phyloP scores from a whole-genome alignment of 208 protist genomes.

The Vickermania ingenoplastis region DNA sequence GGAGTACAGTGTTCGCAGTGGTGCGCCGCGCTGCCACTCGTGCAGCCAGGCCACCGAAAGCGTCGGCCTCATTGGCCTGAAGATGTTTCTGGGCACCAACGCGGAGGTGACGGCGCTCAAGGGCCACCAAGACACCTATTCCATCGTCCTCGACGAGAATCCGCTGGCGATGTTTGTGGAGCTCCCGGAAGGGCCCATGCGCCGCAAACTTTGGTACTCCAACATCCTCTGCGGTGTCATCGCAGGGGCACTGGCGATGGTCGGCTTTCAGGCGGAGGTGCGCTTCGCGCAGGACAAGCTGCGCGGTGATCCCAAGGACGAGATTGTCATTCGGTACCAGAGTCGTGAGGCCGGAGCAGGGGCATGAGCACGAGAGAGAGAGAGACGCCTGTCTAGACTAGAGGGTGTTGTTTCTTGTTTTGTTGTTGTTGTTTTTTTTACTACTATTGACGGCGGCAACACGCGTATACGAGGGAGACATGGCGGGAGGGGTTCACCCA shows the following conservation, averaged over 20 bases:
- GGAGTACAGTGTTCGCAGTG: constrained; percentile 92
- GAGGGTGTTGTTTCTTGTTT: no score
- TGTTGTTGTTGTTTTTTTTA: no score
- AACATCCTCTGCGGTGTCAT: constrained; percentile 97
- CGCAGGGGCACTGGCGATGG: constrained; percentile 91
- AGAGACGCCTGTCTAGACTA: no score
- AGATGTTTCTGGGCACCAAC: constrained; percentile 95
- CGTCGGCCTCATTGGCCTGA: constrained; percentile 92
- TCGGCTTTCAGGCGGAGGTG: constrained; percentile 80
- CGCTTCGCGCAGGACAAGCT: constrained; percentile 81
- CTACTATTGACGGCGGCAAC: no score
- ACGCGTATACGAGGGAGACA: no score
- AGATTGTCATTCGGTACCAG: constrained; percentile 83
- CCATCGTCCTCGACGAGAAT: constrained; percentile 94
- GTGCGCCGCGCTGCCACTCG: constrained; percentile 64
- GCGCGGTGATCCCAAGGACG: constrained; percentile 78
- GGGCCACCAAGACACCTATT: constrained; percentile 69
- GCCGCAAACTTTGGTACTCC: constrained; percentile 88
- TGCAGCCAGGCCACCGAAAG: constrained; percentile 93
- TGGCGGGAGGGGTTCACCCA: no score
- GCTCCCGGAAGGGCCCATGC: constrained; percentile 87
- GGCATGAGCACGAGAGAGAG: no score
- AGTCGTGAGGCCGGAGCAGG: no score
- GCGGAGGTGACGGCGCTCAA: constrained; percentile 81
- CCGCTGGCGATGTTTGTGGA: constrained; percentile 96